Conservation (phyloP, 768 basidiomycete genomes). For the Strobilomyces confusus region DNA sequence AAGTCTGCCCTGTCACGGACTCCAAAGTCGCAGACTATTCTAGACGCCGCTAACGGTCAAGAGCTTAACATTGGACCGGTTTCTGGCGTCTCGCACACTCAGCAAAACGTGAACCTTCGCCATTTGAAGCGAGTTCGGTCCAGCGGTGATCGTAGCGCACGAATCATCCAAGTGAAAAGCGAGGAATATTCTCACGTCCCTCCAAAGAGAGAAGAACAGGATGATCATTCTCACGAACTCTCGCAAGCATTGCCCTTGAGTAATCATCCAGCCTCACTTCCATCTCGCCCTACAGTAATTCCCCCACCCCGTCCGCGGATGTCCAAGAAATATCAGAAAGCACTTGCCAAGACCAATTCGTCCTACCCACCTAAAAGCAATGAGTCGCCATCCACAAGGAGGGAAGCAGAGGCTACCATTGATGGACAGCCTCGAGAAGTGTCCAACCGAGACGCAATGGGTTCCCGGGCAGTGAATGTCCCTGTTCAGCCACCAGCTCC, state of each 20-base stretch:
- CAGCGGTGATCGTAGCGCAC: constrained; percentile 28
- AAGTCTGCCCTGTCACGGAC: constrained; percentile 14
- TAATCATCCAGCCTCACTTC: constrained; percentile 6
- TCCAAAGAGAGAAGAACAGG: constrained; percentile 18
- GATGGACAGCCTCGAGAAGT: not conserved
- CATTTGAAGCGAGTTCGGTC: constrained; percentile 26
- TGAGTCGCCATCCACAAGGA: not conserved
- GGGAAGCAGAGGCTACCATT: not conserved
- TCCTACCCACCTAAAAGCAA: not conserved
- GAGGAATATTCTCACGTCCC: constrained; percentile 10
- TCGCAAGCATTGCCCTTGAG: not conserved
- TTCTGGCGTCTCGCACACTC: constrained; percentile 20
- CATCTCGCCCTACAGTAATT: constrained; percentile 20
- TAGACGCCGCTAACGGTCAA: constrained; percentile 9
- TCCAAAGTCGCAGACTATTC: constrained; percentile 23
- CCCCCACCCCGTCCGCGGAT: constrained; percentile 22
- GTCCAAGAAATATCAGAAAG: constrained; percentile 7
- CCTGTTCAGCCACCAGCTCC: constrained; percentile 4
- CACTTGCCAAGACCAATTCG: not conserved
- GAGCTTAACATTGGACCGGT: constrained; percentile 24
- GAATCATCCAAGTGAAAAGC: constrained; percentile 14
- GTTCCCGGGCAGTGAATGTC: constrained; percentile 9
- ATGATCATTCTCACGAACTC: constrained; percentile 3
- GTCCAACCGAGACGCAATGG: not conserved
- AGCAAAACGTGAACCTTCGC: constrained; percentile 29